Percentiles rank a stretch among this genome's conserved stretches.
Conservation (phyloP, 73 alveolate genomes). For the Symbiodinium pilosum region DNA sequence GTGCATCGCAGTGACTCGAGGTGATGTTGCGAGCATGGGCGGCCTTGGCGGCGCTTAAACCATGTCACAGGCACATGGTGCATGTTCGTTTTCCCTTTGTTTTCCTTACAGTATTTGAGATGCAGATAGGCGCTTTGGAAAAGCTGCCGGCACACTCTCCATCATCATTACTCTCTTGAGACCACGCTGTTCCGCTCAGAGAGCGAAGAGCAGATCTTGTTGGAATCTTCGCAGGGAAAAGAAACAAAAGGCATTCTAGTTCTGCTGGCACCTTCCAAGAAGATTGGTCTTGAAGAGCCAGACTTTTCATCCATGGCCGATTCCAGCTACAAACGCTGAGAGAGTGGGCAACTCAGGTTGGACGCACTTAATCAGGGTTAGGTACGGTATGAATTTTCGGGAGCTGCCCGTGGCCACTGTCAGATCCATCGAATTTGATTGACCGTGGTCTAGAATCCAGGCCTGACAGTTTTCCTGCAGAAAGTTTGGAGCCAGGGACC, state of each 20-base stretch:
- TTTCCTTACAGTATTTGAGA: not conserved
- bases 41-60: not conserved
- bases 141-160: not conserved
- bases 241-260: not conserved
- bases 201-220: not conserved
- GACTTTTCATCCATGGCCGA: not conserved
- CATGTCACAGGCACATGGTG: not conserved
- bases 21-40: conserved; percentile 12
- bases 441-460: too few species aligned
- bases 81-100: not conserved
- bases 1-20: too few species aligned
- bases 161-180: not conserved
- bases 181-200: not conserved
- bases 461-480: too few species aligned
- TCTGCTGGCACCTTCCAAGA: not conserved
- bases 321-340: not conserved
- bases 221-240: not conserved
- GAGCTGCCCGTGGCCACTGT: too few species aligned
- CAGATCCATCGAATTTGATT: too few species aligned
- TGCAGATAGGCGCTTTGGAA: not conserved
- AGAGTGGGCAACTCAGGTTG: not conserved
- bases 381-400: too few species aligned
- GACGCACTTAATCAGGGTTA: too few species aligned
- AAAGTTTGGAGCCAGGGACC: too few species aligned
- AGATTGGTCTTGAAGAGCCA: not conserved